Evolutionary conservation across 2,329 filamentous ascomycete species (phyloP), one percentile per base, ranked within the genome.

Genomic region (Neophaeococcomyces aloes): DNA sequence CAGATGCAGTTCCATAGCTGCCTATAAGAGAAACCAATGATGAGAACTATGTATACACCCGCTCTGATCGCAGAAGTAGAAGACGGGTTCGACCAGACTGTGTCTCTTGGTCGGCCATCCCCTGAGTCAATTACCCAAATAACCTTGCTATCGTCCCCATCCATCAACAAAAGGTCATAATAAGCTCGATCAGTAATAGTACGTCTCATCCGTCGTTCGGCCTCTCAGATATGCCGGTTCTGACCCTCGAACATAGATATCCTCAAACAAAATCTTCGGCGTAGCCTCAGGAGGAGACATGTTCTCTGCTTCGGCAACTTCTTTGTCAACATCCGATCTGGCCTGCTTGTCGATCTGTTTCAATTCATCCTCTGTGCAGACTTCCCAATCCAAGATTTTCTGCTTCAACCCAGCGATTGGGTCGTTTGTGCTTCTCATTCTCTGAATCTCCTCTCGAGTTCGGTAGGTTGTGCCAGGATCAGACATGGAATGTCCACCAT

Each of bases 401-500:
- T 91, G 84, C 81, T 96, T 96, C 57, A 98, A 79, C 48, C 91
- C 91, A 59, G 88, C 87, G 62, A 98, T 98, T 56, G 91, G 87
- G 71, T 98, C 91, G 71, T 96, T 86, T 70, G 91, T 98, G 59
- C 84, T 93, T 61, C 91, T 86, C 91, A 98, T 98, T 68, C 89
- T 88, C 76, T 95, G 89, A 63, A 98, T 94, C 74, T 98, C 91
- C 75, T 98, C 91, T 69, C 91, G 87, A 57, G 89, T 95, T 67
- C 88, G 83, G 83, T 98, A 98, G 59, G 91, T 96, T 67, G 91
- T 98, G 66, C 91, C 91, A 48, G 91, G 91, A 68, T 98, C 91
- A 62, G 89, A 96, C 91, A 98, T 98, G 71, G 87, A 95, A 81
- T 98, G 91, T 57, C 91, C 91, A 65, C 91, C 91, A 68, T 98